A percentile compares a stretch with the other conserved stretches of the same genome.
These are phyloP conservation scores for Colletotrichum tropicale DNA, from an alignment of 2,329 filamentous ascomycete genomes.

Conservation along the genomic window DNA sequence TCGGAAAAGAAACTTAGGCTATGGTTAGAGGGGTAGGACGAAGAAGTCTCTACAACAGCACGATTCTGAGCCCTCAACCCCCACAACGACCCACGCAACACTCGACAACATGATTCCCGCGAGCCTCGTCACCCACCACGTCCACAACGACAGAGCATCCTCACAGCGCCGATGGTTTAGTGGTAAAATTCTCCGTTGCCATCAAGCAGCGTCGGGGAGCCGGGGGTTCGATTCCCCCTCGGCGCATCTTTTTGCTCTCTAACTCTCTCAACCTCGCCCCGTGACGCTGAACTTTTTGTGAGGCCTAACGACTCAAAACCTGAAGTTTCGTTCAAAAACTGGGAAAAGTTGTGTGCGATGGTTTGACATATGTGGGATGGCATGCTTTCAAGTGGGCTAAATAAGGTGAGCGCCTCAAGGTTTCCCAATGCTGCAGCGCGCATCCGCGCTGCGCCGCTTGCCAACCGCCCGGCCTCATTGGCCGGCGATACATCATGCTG, in stretches of 20 bases:
- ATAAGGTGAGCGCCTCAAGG: no score
- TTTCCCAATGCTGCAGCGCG: background rate
- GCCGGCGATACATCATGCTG: background rate
- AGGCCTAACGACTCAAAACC: no score
- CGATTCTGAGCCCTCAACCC: background rate
- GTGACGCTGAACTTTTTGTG: no score
- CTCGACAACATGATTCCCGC: background rate
- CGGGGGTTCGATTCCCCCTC: background rate
- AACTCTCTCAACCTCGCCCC: no score
- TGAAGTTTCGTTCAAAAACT: no score
- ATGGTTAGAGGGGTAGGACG: no score
- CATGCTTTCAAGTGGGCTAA: no score
- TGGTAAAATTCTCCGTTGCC: background rate
- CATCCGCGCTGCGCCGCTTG: background rate
- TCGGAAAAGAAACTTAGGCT: no score
- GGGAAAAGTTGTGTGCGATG: no score
- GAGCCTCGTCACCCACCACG: accelerated
- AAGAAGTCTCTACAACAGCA: no score
- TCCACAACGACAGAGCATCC: accelerated
- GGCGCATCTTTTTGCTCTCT: background rate
- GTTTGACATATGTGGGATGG: no score
- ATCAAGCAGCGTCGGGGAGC: background rate
- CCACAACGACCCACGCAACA: background rate
- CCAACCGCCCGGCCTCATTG: background rate
- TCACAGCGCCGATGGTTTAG: background rate